phyloP scores from a whole-genome alignment of 768 basidiomycete genomes.

The Suillus paluster region DNA sequence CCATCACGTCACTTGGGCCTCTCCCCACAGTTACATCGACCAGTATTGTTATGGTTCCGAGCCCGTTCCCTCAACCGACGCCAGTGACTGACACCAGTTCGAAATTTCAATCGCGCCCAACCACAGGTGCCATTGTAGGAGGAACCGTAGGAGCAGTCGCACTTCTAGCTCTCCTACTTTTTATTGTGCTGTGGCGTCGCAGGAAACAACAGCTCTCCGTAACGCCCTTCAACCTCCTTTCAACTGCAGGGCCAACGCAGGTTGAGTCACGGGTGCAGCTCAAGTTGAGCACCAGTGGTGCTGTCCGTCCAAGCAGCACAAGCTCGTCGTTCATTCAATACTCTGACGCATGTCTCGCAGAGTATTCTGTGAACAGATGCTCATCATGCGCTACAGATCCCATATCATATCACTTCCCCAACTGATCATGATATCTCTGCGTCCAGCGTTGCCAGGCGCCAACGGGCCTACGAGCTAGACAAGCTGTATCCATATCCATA shows the following conservation, averaged over 20 bases:
- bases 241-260: not conserved
- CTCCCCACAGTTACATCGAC: not conserved
- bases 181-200: not conserved
- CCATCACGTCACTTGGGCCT: not conserved
- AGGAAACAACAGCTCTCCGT: not conserved
- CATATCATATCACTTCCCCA: not conserved
- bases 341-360: not conserved
- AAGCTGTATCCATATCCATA: slow-evolving; percentile 2
- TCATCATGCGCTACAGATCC: not conserved
- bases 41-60: not conserved
- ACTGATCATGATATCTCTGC: not conserved
- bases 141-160: not conserved
- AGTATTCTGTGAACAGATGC: not conserved
- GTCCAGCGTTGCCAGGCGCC: slow-evolving; percentile 1
- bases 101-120: not conserved
- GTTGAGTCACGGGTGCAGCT: not conserved
- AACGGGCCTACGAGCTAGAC: not conserved
- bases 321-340: slow-evolving; percentile 12
- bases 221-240: not conserved
- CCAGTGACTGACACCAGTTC: not conserved
- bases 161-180: not conserved
- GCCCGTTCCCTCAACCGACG: not conserved
- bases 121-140: not conserved
- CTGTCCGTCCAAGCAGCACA: slow-evolving; percentile 1
- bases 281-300: not conserved